These are phyloP conservation scores for Hebeloma cylindrosporum DNA, from an alignment of 768 basidiomycete genomes.

Conservation along the genomic window DNA sequence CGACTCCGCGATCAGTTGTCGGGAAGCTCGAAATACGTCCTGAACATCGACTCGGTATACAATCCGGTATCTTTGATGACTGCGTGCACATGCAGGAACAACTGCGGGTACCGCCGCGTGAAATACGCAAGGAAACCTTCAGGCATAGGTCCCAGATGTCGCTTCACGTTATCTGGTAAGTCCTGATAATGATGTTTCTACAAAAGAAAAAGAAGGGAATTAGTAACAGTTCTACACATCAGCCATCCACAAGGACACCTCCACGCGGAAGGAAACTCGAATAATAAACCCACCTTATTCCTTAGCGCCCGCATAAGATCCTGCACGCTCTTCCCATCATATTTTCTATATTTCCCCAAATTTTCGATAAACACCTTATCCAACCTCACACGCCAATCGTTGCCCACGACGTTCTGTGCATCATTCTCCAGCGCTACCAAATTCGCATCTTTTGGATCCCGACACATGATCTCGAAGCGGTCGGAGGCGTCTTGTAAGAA, in stretches of 20 bases:
- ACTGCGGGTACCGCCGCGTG: constrained; percentile 84
- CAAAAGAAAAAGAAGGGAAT: not conserved
- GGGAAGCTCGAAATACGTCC: constrained; percentile 78
- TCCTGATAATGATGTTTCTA: constrained; percentile 99
- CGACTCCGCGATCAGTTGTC: constrained; percentile 35
- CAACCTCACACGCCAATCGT: constrained; percentile 85
- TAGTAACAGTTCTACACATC: constrained; percentile 6
- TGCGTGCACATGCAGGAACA: constrained; percentile 91
- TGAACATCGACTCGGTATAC: constrained; percentile 86
- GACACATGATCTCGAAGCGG: constrained; percentile 96
- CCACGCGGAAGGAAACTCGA: not conserved
- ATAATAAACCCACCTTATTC: constrained; percentile 72
- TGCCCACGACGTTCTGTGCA: constrained; percentile 73
- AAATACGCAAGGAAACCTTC: constrained; percentile 93
- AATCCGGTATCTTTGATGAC: constrained; percentile 76
- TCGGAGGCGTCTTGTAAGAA: constrained; percentile 99
- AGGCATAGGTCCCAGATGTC: constrained; percentile 87
- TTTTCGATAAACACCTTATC: constrained; percentile 93
- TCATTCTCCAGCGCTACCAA: constrained; percentile 74
- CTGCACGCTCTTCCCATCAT: constrained; percentile 87
- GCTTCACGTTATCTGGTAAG: constrained; percentile 87
- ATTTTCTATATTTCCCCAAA: constrained; percentile 96
- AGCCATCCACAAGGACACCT: not conserved
- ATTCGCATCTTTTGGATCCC: constrained; percentile 81
- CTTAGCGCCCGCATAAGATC: constrained; percentile 90